A percentile compares a stretch with the other conserved stretches of the same genome.
phyloP scores from a whole-genome alignment of 2,329 filamentous ascomycete genomes.

The Aspergillus tubingensis region DNA sequence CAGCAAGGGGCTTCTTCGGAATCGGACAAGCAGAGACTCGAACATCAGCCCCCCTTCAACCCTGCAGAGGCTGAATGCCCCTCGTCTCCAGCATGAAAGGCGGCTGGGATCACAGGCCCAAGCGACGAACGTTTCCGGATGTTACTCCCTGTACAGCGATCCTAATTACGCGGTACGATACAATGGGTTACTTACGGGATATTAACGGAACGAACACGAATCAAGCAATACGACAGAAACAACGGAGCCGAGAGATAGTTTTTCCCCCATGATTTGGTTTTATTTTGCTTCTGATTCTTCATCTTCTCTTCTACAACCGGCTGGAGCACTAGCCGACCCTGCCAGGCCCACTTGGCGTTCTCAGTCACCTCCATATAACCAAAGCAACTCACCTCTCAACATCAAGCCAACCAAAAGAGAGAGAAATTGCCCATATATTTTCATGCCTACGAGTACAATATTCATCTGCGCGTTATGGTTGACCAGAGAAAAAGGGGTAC shows the following conservation, averaged over 20 bases:
- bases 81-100: neutral
- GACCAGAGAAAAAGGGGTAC: neutral
- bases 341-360: neutral
- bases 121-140: constrained; percentile 8
- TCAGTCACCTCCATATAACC: neutral
- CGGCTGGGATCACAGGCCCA: constrained; percentile 2
- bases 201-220: constrained; percentile 18
- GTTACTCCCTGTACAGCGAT: constrained; percentile 17
- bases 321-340: neutral
- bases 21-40: neutral
- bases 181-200: constrained; percentile 20
- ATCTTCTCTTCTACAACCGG: neutral
- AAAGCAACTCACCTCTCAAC: neutral
- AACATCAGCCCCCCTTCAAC: neutral
- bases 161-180: constrained; percentile 19
- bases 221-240: constrained; percentile 15
- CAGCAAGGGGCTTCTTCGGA: neutral
- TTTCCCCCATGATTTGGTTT: neutral
- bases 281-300: neutral
- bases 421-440: neutral
- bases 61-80: neutral
- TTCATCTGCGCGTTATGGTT: neutral
- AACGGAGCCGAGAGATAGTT: constrained; percentile 8
- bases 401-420: neutral
- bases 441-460: neutral